Evolutionary conservation across 2,329 filamentous ascomycete species (phyloP).

Genomic region (Fusarium subglutinans): DNA sequence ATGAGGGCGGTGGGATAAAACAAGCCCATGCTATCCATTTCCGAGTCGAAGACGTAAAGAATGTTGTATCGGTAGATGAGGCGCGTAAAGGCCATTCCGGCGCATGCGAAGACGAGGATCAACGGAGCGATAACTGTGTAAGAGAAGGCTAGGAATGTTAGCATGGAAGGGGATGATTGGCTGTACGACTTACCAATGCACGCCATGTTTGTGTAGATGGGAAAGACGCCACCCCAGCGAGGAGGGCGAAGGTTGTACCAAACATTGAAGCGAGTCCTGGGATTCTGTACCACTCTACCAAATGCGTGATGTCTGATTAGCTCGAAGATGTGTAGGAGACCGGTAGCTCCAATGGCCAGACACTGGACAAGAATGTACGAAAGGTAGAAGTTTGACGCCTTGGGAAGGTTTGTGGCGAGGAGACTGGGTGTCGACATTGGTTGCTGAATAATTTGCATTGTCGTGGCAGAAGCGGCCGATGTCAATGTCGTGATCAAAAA

Average conservation of each 20-base stretch:
- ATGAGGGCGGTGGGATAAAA: constrained; percentile 89
- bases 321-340: constrained; percentile 76
- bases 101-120: constrained; percentile 81
- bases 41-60: constrained; percentile 83
- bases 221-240: constrained; percentile 85
- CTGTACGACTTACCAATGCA: constrained; percentile 71
- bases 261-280: constrained; percentile 80
- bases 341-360: constrained; percentile 77
- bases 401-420: constrained; percentile 79
- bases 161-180: neutral
- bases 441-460: constrained; percentile 68
- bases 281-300: constrained; percentile 79
- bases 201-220: constrained; percentile 81
- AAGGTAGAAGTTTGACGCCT: constrained; percentile 92
- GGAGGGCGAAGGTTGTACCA: constrained; percentile 79
- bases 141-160: constrained; percentile 69
- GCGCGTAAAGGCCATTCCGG: constrained; percentile 84
- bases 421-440: constrained; percentile 70
- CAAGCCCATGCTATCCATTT: constrained; percentile 87
- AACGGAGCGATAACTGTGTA: constrained; percentile 90
- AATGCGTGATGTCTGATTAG: constrained; percentile 67
- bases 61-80: constrained; percentile 91
- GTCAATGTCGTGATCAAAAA: constrained; percentile 88
- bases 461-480: constrained; percentile 79
- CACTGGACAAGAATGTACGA: constrained; percentile 94